phyloP scores from a whole-genome alignment of 768 basidiomycete species.

The Phallus indusiatus region DNA sequence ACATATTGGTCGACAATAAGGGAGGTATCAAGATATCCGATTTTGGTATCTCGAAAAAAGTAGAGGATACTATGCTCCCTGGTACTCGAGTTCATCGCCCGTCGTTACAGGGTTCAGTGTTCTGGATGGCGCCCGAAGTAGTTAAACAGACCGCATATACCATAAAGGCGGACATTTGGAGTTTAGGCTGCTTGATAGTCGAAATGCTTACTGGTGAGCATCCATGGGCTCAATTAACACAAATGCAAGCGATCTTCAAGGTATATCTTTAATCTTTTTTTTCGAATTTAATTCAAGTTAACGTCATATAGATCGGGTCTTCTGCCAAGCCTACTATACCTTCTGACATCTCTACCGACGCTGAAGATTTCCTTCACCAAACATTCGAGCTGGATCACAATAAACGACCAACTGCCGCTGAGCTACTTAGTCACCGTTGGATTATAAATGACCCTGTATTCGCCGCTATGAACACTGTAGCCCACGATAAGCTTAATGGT shows the following conservation, averaged over 20 bases:
- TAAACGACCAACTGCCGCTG: constrained; percentile 68
- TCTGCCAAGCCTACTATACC: constrained; percentile 83
- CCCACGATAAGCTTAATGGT: not conserved
- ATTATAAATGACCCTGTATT: constrained; percentile 32
- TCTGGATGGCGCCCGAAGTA: constrained; percentile 99
- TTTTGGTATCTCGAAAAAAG: constrained; percentile 95
- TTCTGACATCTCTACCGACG: constrained; percentile 82
- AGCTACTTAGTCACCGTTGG: constrained; percentile 71
- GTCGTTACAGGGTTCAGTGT: constrained; percentile 94
- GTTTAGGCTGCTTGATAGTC: constrained; percentile 87
- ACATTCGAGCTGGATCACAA: constrained; percentile 85
- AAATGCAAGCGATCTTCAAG: constrained; percentile 99
- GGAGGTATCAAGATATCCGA: constrained; percentile 97
- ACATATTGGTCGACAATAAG: constrained; percentile 97
- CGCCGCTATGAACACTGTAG: constrained; percentile 18
- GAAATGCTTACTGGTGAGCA: constrained; percentile 97
- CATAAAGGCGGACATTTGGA: constrained; percentile 92
- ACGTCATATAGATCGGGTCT: constrained; percentile 67
- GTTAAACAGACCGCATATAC: constrained; percentile 94
- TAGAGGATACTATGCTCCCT: constrained; percentile 73
- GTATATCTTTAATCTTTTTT: constrained; percentile 26
- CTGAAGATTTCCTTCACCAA: constrained; percentile 73
- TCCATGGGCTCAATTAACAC: constrained; percentile 90
- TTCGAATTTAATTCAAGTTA: not conserved
- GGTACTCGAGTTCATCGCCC: constrained; percentile 63